Evolutionary conservation across 169 alveolate genomes (phyloP).

Genomic region (Amoebophrya sp.): DNA sequence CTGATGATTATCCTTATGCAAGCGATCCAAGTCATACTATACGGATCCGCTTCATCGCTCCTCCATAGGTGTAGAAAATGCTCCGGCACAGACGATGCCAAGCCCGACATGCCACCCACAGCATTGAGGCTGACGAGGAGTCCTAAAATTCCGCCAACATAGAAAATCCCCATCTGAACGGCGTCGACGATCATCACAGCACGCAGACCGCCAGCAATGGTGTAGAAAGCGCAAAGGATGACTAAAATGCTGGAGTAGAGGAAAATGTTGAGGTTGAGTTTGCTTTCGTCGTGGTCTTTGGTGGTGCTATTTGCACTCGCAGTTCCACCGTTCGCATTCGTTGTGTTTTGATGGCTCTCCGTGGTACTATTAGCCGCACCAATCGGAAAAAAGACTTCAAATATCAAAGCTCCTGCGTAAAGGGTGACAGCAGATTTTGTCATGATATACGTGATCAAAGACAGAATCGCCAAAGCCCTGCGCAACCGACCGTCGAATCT

Average conservation of each 20-base stretch:
- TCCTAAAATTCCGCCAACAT: not conserved
- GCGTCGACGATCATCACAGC: slow-evolving; percentile 25
- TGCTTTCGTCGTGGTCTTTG: too few relatives aligned
- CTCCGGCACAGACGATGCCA: not conserved
- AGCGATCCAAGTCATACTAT: too few relatives aligned
- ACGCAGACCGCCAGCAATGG: not conserved
- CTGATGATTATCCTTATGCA: too few relatives aligned
- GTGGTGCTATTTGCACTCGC: too few relatives aligned
- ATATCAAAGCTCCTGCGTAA: not conserved
- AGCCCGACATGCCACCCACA: not conserved
- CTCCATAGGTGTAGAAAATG: not conserved
- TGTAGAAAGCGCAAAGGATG: not conserved
- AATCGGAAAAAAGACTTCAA: not conserved
- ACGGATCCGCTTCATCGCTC: not conserved
- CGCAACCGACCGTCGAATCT: not conserved
- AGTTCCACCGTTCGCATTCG: too few relatives aligned
- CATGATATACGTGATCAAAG: not conserved
- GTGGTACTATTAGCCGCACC: not conserved
- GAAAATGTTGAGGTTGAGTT: not conserved
- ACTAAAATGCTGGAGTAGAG: not conserved
- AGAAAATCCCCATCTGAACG: not conserved
- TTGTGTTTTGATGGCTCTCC: too few relatives aligned
- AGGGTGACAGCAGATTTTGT: not conserved
- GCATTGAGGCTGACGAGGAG: not conserved
- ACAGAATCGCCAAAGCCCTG: not conserved